A percentile compares a stretch with the other conserved stretches of the same genome.
phyloP scores from a whole-genome alignment of 345 rosid genomes.

The Crucihimalaya himalaica region DNA sequence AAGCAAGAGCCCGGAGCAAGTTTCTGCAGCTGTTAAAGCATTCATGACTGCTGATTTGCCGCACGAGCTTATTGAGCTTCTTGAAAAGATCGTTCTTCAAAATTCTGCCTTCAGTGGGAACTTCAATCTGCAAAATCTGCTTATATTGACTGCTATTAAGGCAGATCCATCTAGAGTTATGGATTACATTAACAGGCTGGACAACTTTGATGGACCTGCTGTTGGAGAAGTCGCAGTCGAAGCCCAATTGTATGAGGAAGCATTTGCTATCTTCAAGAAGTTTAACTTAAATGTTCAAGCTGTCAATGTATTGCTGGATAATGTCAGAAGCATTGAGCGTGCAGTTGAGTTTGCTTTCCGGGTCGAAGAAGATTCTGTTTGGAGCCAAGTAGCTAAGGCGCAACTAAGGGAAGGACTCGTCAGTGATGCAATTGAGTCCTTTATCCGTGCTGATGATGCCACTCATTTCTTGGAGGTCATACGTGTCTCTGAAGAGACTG shows the following conservation, averaged over 20 bases:
- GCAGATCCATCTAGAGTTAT: slow-evolving; percentile 96
- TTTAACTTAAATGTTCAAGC: slow-evolving; percentile 80
- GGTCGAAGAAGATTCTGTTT: slow-evolving; percentile 96
- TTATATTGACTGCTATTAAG: slow-evolving; percentile 91
- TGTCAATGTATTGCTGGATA: slow-evolving; percentile 70
- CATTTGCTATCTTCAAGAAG: slow-evolving; percentile 82
- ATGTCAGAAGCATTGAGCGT: slow-evolving; percentile 70
- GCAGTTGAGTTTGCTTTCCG: slow-evolving; percentile 97
- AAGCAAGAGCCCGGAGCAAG: slow-evolving; percentile 92
- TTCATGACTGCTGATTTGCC: slow-evolving; percentile 86
- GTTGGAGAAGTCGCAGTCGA: slow-evolving; percentile 97
- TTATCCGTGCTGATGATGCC: slow-evolving; percentile 92
- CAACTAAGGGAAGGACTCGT: slow-evolving; percentile 94
- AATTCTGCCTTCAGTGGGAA: slow-evolving; percentile 99
- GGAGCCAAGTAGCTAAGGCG: slow-evolving; percentile 97
- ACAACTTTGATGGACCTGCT: slow-evolving; percentile 98
- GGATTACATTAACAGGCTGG: slow-evolving; percentile 95
- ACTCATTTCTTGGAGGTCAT: slow-evolving; percentile 78
- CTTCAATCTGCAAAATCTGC: slow-evolving; percentile 93
- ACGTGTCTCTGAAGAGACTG: slow-evolving; percentile 69
- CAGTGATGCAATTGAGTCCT: slow-evolving; percentile 95
- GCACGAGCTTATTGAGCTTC: slow-evolving; percentile 80
- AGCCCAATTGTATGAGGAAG: slow-evolving; percentile 86
- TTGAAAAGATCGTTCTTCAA: slow-evolving; percentile 95
- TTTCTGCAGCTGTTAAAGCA: slow-evolving; percentile 83